A percentile compares a stretch with the other conserved stretches of the same genome.
Evolutionary conservation across 371 early-diverging fungal species (phyloP).

Genomic region (Funneliformis caledonium): DNA sequence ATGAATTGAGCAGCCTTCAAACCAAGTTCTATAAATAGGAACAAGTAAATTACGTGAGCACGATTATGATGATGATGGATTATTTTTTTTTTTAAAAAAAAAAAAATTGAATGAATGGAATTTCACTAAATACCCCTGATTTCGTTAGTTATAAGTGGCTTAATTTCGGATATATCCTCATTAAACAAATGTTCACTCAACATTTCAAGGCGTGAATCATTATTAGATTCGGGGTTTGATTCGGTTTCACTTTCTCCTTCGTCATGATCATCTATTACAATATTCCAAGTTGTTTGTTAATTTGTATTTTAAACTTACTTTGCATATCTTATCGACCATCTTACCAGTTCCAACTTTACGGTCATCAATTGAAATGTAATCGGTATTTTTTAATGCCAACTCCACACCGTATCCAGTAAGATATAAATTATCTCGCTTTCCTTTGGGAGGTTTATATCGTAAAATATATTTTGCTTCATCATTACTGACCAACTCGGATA

Average conservation of each 20-base stretch:
- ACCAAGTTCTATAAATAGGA: conserved; percentile 54
- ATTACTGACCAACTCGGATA: conserved; percentile 46
- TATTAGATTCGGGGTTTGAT: conserved; percentile 10
- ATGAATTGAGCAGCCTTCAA: conserved; percentile 73
- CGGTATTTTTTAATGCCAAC: conserved; percentile 89
- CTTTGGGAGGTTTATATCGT: conserved; percentile 57
- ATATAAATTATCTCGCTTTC: conserved; percentile 45
- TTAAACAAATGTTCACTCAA: conserved; percentile 41
- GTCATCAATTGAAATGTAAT: conserved; percentile 94
- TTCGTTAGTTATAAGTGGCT: conserved; percentile 63
- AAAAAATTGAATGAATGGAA: not conserved
- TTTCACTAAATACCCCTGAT: conserved; percentile 52
- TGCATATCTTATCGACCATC: not conserved
- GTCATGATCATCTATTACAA: not conserved
- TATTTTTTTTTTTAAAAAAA: not conserved
- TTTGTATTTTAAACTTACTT: not conserved
- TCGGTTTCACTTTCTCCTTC: conserved; percentile 3
- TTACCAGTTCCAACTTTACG: conserved; percentile 58
- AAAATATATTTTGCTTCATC: conserved; percentile 53
- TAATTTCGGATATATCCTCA: conserved; percentile 55
- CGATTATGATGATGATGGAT: not conserved
- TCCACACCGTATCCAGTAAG: conserved; percentile 93
- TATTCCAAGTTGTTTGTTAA: too few species aligned
- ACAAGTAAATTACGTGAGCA: not conserved
- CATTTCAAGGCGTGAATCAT: not conserved